These are phyloP conservation scores for Coemansia erecta DNA, from an alignment of 192 early-diverging fungal species.

Conservation along the genomic window DNA sequence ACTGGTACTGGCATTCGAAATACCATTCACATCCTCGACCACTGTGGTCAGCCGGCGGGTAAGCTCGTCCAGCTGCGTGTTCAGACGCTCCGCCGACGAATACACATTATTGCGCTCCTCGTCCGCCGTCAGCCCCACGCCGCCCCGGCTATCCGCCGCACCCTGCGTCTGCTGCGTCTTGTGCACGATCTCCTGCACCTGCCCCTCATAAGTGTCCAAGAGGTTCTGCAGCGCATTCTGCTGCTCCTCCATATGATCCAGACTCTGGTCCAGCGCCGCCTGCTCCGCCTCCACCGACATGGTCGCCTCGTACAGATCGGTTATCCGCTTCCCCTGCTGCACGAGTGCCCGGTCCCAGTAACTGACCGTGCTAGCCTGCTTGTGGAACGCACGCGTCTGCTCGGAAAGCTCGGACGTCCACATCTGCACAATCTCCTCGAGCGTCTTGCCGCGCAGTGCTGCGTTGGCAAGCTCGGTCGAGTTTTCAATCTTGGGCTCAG, in stretches of 20 bases:
- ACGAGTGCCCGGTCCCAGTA: conserved; percentile 86
- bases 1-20: conserved; percentile 18
- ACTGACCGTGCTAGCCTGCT: conserved; percentile 76
- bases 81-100: conserved; percentile 79
- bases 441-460: conserved; percentile 61
- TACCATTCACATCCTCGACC: conserved; percentile 84
- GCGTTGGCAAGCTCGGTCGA: conserved; percentile 39
- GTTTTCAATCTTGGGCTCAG: conserved; percentile 60
- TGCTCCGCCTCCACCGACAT: conserved; percentile 72
- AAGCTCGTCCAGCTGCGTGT: conserved; percentile 86
- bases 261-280: conserved; percentile 75
- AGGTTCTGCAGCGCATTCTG: conserved; percentile 76
- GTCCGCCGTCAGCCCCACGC: conserved; percentile 62
- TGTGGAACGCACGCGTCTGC: conserved; percentile 80
- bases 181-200: conserved; percentile 44
- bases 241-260: conserved; percentile 86
- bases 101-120: conserved; percentile 85
- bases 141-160: conserved; percentile 43
- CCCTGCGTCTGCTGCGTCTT: conserved; percentile 60
- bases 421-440: conserved; percentile 88
- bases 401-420: conserved; percentile 85
- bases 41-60: conserved; percentile 71
- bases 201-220: conserved; percentile 76
- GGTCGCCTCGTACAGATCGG: conserved; percentile 70
- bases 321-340: conserved; percentile 79